Base-by-base conservation (phyloP, 495 filamentous ascomycete species). In the Aspergillus cavernicola region DNA sequence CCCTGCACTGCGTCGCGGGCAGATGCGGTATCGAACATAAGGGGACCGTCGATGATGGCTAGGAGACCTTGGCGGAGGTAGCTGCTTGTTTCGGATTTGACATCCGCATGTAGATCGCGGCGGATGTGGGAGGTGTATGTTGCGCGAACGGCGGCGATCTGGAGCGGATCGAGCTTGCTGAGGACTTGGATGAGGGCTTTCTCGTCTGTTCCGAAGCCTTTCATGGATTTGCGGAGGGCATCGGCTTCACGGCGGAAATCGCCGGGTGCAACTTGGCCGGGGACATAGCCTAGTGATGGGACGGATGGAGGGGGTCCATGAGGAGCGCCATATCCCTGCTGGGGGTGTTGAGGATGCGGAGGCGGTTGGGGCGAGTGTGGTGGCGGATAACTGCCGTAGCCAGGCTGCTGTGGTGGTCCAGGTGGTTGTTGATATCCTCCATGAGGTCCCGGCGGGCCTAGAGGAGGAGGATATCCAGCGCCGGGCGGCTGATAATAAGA, bases 171-270 rank as follows among this genome's bases (percentile, higher is more conserved):
- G 46, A 86, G 81, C 23, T 66, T 75, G 0, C 83, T 72, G 18
- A 97, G 72, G 13, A 85, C 69, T 0, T 71, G 68, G 59, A 91
- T 88, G 0, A 96, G 74, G 0, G 80, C 66, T 44, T 80, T 82
- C 66, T 96, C 91, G 59, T 96, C 84, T 0, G 92, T 96, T 37
- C 91, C 92, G 52, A 93, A 85, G 7, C 92, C 90, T 72, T 95
- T 95, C 87, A 95, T 95, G 2, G 92, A 89, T 59, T 80, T 80
- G 46, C 89, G 78, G 19, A 95, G 74, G 8, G 68, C 76, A 42
- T 90, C 80, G 0, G 89, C 88, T 51, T 95, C 82, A 2, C 68
- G 62, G 2, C 69, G 75, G 42, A 78, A 83, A 51, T 91, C 83
- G 63, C 81, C 86, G 5, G 74, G 77, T 20, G 87, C 88, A 16